Evolutionary conservation across 106 monocot genomes (phyloP), one percentile per base, ranked within the genome.

Genomic region (Vanilla planifolia): DNA sequence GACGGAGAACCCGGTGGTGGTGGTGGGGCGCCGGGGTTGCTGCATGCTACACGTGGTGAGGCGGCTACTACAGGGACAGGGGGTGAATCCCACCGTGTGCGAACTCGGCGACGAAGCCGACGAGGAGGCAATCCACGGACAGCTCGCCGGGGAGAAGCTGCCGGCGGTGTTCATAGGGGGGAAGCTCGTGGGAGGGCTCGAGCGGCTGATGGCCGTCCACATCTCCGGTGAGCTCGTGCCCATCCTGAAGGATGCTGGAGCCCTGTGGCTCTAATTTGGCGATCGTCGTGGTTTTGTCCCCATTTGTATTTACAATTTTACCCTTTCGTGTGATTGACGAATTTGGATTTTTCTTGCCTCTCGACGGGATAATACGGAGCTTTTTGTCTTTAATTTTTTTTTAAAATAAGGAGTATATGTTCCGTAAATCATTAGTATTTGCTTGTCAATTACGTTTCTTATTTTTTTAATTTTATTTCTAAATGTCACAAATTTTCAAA

Each of bases 171-270:
- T 83, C 59, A 71, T 86, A 24, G 91, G 86, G 22, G 86, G 86
- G 6, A 71, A 63, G 40, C 66, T 92, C 8, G 63, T 86, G 4
- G 91, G 91, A 0, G 82, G 82, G 5, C 30, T 86, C 0, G 86
- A 86, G 43, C 66, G 82, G 42, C 76, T 86, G 17, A 83, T 92
- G 80, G 86, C 86, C 15, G 71, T 76, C 14, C 91, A 92, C 63
- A 92, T 92, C 43, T 79, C 80, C 51, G 91, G 91, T 13, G 77
- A 86, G 1, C 86, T 92, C 23, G 83, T 92, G 21, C 91, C 91
- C 2, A 76, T 83, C 16, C 55, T 92, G 46, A 92, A 86, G 59
- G 79, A 80, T 4, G 91, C 91, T 35, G 83, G 91, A 0, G 91
- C 86, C 9, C 85, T 92, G 3, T 92, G 91, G 91, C 91, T 92